Percentiles rank a stretch among this genome's conserved stretches.
Conservation (phyloP, 768 basidiomycete species). For the Termitomyces sp. region DNA sequence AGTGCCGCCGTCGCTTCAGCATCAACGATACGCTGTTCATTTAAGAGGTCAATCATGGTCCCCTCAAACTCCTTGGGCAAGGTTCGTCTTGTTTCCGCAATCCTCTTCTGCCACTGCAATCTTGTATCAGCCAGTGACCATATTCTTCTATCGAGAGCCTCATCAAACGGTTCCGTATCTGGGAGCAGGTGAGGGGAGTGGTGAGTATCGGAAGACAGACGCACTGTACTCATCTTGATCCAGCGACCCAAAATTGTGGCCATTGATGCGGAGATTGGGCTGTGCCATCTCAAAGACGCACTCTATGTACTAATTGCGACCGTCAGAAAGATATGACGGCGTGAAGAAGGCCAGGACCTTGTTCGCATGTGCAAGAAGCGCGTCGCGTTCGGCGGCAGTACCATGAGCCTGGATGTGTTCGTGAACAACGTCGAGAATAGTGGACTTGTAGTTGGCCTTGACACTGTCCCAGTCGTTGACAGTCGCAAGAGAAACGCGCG, state of each 20-base stretch:
- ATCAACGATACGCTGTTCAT: slow-evolving; percentile 24
- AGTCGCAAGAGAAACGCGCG: slow-evolving; percentile 57
- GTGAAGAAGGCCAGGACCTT: slow-evolving; percentile 29
- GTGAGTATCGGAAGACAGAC: not conserved
- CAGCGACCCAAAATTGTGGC: slow-evolving; percentile 66
- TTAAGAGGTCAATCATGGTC: slow-evolving; percentile 22
- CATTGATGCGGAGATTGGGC: slow-evolving; percentile 76
- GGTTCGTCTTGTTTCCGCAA: slow-evolving; percentile 61
- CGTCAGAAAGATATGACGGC: slow-evolving; percentile 5
- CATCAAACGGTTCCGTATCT: slow-evolving; percentile 82
- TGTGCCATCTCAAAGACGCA: slow-evolving; percentile 54
- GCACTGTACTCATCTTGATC: slow-evolving; percentile 49
- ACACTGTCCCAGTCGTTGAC: slow-evolving; percentile 64
- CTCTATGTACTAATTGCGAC: slow-evolving; percentile 48
- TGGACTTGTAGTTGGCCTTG: slow-evolving; percentile 42
- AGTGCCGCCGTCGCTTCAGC: slow-evolving; percentile 14
- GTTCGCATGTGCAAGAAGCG: slow-evolving; percentile 42
- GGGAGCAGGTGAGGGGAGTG: slow-evolving; percentile 1
- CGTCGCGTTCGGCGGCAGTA: slow-evolving; percentile 37
- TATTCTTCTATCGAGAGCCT: slow-evolving; percentile 75
- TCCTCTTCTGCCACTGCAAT: slow-evolving; percentile 67
- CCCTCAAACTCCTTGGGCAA: slow-evolving; percentile 49
- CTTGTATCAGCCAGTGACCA: slow-evolving; percentile 76
- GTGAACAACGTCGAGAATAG: slow-evolving; percentile 41
- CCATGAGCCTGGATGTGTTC: slow-evolving; percentile 35